Conservation (phyloP, 1,284 basidiomycete genomes). For the Ganoderma lucidum region DNA sequence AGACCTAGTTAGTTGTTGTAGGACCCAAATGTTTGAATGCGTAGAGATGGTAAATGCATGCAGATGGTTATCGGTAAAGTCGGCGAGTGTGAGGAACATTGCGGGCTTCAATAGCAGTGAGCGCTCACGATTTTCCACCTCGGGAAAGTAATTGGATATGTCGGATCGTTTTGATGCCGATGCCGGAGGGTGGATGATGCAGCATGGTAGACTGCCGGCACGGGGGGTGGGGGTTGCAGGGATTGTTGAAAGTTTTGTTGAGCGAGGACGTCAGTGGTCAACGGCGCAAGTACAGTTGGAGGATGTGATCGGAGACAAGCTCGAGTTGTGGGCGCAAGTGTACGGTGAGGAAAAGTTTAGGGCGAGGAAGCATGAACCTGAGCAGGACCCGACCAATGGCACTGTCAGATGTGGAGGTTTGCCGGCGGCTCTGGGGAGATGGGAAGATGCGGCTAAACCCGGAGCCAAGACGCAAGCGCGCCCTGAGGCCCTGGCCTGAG, state of each 20-base stretch:
- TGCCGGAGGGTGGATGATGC: not conserved
- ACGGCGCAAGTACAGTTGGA: not conserved
- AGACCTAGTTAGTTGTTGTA: too few relatives aligned
- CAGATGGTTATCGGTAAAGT: too few relatives aligned
- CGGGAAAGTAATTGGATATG: not conserved
- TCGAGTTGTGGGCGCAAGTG: conserved; percentile 2
- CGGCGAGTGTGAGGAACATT: too few relatives aligned
- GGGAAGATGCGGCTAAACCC: not conserved
- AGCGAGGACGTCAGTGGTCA: too few relatives aligned
- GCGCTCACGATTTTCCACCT: too few relatives aligned
- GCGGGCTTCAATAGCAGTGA: too few relatives aligned
- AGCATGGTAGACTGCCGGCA: too few relatives aligned
- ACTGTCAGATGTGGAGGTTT: not conserved
- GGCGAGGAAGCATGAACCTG: conserved; percentile 1
- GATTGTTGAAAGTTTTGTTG: too few relatives aligned
- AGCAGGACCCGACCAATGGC: not conserved
- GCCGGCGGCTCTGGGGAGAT: not conserved
- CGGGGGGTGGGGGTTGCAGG: too few relatives aligned
- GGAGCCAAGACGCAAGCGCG: not conserved
- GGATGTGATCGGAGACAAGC: not conserved
- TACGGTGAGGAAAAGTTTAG: not conserved
- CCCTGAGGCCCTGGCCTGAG: too few relatives aligned
- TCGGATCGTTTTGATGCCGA: not conserved
- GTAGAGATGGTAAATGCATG: too few relatives aligned
- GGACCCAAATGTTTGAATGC: too few relatives aligned